Evolutionary conservation across 345 rosid genomes (phyloP).

Genomic region (Citrus inodora): DNA sequence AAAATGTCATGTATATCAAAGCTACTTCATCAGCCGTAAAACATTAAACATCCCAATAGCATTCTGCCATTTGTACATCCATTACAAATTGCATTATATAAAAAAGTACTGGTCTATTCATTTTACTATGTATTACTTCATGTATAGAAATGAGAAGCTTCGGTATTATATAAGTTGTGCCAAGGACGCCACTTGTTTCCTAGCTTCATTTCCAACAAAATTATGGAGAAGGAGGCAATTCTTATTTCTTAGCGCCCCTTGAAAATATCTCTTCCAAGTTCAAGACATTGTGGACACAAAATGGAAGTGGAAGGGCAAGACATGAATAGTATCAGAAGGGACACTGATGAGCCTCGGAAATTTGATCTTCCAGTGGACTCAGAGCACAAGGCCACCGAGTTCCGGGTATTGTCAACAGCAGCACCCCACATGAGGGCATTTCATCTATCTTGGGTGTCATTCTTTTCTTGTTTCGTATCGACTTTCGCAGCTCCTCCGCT

Average conservation of each 20-base stretch:
- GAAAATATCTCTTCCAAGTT: background rate
- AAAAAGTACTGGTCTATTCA: too few species aligned
- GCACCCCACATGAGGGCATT: constrained; percentile 88
- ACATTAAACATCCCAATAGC: too few species aligned
- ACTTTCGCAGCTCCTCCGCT: constrained; percentile 89
- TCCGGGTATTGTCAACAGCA: constrained; percentile 62
- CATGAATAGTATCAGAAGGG: background rate
- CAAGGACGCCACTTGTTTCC: background rate
- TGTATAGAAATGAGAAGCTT: background rate
- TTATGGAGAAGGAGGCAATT: background rate
- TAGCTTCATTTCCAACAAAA: background rate
- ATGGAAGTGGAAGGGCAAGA: constrained; percentile 24
- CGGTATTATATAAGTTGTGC: background rate
- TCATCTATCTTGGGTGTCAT: constrained; percentile 84
- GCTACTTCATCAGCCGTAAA: background rate
- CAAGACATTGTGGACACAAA: background rate
- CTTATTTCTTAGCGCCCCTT: background rate
- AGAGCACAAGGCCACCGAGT: constrained; percentile 73
- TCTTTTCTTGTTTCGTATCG: constrained; percentile 81
- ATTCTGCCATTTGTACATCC: too few species aligned
- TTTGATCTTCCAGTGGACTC: constrained; percentile 79
- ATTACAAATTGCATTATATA: too few species aligned
- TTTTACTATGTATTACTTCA: too few species aligned
- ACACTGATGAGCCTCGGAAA: constrained; percentile 20
- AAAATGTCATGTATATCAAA: background rate